A percentile compares a stretch with the other conserved stretches of the same genome.
These are phyloP conservation scores for Salvia rosmarinus DNA, from an alignment of 257 asterid genomes.

Conservation along the genomic window DNA sequence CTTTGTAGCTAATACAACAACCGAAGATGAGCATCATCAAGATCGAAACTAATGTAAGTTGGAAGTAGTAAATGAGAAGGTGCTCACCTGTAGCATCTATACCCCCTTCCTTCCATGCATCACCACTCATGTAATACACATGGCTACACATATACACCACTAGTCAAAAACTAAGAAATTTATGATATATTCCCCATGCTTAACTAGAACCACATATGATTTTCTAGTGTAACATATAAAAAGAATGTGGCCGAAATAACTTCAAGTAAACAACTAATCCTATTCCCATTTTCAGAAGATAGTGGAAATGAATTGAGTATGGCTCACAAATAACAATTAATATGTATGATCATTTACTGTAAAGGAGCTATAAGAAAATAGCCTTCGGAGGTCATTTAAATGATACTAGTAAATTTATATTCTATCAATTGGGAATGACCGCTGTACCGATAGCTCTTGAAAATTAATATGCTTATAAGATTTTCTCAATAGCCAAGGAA, in stretches of 20 bases:
- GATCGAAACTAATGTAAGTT: neutral
- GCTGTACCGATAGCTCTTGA: neutral
- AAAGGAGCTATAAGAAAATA: neutral
- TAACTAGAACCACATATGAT: constrained; percentile 9
- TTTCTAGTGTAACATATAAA: neutral
- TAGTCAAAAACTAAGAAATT: constrained; percentile 29
- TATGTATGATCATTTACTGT: neutral
- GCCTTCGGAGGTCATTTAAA: neutral
- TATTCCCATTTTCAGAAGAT: neutral
- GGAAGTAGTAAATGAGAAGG: constrained; percentile 27
- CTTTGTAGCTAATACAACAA: neutral
- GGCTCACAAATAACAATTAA: neutral
- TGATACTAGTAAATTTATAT: neutral
- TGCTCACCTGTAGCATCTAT: constrained; percentile 97
- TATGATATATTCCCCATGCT: constrained; percentile 1
- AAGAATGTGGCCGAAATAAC: neutral
- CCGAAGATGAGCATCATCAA: constrained; percentile 12
- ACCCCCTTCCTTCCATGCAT: constrained; percentile 99
- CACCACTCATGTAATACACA: constrained; percentile 99
- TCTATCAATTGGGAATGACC: neutral
- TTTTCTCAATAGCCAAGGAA: neutral
- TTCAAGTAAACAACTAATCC: constrained; percentile 7
- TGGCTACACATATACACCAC: constrained; percentile 63
- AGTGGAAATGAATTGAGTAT: neutral
- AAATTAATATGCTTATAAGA: neutral